Evolutionary conservation across 2,329 filamentous ascomycete species (phyloP).

Genomic region (Sordariomycetes sp.): DNA sequence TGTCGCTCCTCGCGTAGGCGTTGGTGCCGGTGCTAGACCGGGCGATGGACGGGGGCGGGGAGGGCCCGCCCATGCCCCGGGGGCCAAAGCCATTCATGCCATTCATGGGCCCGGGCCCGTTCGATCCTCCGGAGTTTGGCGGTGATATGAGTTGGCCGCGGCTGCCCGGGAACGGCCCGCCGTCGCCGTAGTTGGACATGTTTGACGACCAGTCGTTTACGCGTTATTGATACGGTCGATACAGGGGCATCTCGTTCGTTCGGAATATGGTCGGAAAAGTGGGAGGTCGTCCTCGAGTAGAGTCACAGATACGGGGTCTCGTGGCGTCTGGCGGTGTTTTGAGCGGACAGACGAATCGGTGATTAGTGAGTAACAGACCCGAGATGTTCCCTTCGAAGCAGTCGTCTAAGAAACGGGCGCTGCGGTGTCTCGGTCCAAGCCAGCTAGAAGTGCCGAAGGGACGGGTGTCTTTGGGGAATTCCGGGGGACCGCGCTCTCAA

Average conservation of each 20-base stretch:
- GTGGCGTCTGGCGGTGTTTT: background rate
- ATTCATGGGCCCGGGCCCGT: slow-evolving; percentile 40
- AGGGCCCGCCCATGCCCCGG: slow-evolving; percentile 49
- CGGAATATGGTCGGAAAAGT: slow-evolving; percentile 30
- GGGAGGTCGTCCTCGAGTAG: background rate
- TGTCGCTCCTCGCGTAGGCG: slow-evolving; percentile 54
- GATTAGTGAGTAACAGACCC: background rate
- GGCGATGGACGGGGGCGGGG: slow-evolving; percentile 78
- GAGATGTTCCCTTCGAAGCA: background rate
- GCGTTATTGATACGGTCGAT: slow-evolving; percentile 67
- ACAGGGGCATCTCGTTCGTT: slow-evolving; percentile 63
- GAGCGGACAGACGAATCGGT: background rate
- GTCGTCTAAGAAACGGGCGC: background rate
- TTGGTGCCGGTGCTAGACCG: slow-evolving; percentile 71
- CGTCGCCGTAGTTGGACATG: slow-evolving; percentile 51
- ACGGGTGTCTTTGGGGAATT: background rate
- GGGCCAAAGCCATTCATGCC: slow-evolving; percentile 31
- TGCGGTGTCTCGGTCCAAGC: background rate
- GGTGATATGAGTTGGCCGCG: slow-evolving; percentile 53
- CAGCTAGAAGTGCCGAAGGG: background rate
- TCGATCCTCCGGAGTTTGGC: slow-evolving; percentile 52
- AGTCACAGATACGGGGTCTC: background rate
- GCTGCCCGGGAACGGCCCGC: slow-evolving; percentile 37
- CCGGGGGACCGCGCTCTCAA: background rate
- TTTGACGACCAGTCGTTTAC: slow-evolving; percentile 67